Percentiles rank a stretch among this genome's conserved stretches.
phyloP scores from a whole-genome alignment of 2,329 filamentous ascomycete genomes.

The Sphaerulina populicola region DNA sequence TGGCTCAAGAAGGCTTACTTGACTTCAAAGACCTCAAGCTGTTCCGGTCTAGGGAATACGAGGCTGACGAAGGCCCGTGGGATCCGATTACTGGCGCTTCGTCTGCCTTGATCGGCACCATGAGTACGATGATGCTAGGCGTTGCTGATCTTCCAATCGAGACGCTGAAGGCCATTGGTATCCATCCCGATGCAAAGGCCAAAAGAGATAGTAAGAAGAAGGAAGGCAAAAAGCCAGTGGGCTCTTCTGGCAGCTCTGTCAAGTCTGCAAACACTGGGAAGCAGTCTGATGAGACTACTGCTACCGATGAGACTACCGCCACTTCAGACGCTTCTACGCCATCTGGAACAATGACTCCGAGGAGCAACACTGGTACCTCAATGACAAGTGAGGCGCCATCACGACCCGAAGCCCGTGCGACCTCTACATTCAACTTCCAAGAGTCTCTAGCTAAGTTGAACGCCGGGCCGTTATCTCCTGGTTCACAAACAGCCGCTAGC shows the following conservation, averaged over 20 bases:
- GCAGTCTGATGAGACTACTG: conserved; percentile 5
- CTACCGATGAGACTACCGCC: background rate
- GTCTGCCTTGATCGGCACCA: conserved; percentile 70
- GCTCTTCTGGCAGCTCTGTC: conserved; percentile 7
- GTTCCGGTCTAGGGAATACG: conserved; percentile 58
- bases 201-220: conserved; percentile 20
- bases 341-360: conserved; percentile 12
- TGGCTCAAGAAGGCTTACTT: conserved; percentile 57
- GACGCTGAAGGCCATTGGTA: conserved; percentile 43
- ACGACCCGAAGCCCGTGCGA: conserved; percentile 18
- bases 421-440: conserved; percentile 28
- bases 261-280: conserved; percentile 11
- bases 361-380: conserved; percentile 11
- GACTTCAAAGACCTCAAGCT: conserved; percentile 65
- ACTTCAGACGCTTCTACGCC: conserved; percentile 7
- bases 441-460: conserved; percentile 27
- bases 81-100: conserved; percentile 73
- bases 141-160: conserved; percentile 62
- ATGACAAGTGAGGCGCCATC: conserved; percentile 8
- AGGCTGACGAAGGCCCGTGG: conserved; percentile 67
- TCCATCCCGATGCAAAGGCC: conserved; percentile 33
- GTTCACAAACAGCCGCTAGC: conserved; percentile 3
- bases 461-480: conserved; percentile 18
- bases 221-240: conserved; percentile 17
- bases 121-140: conserved; percentile 71